Evolutionary conservation across 805 yeast genomes (phyloP).

Genomic region (Wickerhamomyces bisporus): DNA sequence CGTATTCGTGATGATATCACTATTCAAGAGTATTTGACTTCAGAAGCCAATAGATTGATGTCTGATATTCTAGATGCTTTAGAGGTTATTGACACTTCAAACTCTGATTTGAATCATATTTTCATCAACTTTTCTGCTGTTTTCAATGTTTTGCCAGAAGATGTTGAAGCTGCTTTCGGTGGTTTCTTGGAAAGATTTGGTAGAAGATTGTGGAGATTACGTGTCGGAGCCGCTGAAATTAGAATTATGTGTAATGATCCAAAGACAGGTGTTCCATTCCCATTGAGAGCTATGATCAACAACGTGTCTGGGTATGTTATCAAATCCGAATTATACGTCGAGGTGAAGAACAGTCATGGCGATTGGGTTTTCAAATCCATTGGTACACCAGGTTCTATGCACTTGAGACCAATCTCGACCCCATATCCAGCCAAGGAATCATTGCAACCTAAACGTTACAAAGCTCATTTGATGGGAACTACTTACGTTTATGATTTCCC

Average conservation of each 20-base stretch:
- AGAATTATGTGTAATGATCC: slow-evolving; percentile 94
- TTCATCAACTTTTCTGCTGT: slow-evolving; percentile 96
- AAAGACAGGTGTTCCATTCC: slow-evolving; percentile 82
- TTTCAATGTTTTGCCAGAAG: slow-evolving; percentile 89
- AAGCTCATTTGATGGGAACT: slow-evolving; percentile 97
- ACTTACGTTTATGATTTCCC: slow-evolving; percentile 99
- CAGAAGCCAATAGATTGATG: slow-evolving; percentile 96
- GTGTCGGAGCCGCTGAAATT: slow-evolving; percentile 96
- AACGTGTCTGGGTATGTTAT: slow-evolving; percentile 97
- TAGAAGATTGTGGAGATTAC: slow-evolving; percentile 90
- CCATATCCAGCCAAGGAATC: slow-evolving; percentile 98
- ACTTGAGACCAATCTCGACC: slow-evolving; percentile 88
- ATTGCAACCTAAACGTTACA: slow-evolving; percentile 96
- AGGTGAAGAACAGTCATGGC: slow-evolving; percentile 85
- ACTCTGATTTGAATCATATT: slow-evolving; percentile 94
- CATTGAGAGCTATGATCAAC: slow-evolving; percentile 93
- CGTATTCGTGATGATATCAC: slow-evolving; percentile 89
- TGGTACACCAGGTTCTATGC: slow-evolving; percentile 96
- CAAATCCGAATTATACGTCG: slow-evolving; percentile 90
- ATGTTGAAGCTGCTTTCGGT: slow-evolving; percentile 96
- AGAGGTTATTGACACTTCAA: slow-evolving; percentile 89
- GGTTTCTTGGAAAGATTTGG: slow-evolving; percentile 98
- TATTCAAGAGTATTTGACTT: slow-evolving; percentile 88
- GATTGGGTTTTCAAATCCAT: slow-evolving; percentile 97
- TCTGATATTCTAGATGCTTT: slow-evolving; percentile 91